phyloP scores from a whole-genome alignment of 2,329 filamentous ascomycete species.

The Colletotrichum tropicicola region DNA sequence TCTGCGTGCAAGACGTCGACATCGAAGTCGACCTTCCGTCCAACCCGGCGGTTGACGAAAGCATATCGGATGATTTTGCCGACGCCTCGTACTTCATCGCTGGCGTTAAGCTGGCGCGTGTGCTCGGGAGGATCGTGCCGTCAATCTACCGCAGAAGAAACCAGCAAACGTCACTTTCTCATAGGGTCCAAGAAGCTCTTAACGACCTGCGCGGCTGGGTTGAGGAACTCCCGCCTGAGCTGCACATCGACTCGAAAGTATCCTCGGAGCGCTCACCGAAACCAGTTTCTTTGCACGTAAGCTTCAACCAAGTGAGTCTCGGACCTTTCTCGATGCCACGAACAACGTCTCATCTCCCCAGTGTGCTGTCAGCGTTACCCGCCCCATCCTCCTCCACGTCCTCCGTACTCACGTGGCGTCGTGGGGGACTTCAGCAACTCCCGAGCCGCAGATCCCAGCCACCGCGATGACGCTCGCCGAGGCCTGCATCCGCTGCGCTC shows the following conservation, averaged over 20 bases:
- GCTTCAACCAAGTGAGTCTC: slow-evolving; percentile 36
- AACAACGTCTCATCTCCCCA: neutral
- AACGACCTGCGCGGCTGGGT: slow-evolving; percentile 41
- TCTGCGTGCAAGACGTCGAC: slow-evolving; percentile 57
- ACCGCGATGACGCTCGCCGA: slow-evolving; percentile 49
- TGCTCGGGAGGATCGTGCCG: slow-evolving; percentile 38
- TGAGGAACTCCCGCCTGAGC: slow-evolving; percentile 39
- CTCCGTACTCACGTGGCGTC: slow-evolving; percentile 40
- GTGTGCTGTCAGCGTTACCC: slow-evolving; percentile 43
- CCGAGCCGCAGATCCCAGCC: slow-evolving; percentile 37
- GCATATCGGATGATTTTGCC: slow-evolving; percentile 38
- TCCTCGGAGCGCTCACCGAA: slow-evolving; percentile 34
- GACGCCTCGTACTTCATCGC: slow-evolving; percentile 43
- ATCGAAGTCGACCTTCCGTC: slow-evolving; percentile 54
- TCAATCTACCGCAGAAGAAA: slow-evolving; percentile 43
- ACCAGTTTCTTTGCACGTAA: slow-evolving; percentile 42
- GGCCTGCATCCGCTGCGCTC: slow-evolving; percentile 54
- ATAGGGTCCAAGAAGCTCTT: slow-evolving; percentile 42
- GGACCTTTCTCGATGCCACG: rapidly evolving
- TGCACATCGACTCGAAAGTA: slow-evolving; percentile 38
- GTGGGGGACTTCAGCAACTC: slow-evolving; percentile 27
- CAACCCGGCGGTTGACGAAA: slow-evolving; percentile 38
- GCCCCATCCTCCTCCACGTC: slow-evolving; percentile 45
- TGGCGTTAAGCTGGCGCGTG: slow-evolving; percentile 47
- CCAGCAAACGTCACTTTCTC: slow-evolving; percentile 39